phyloP scores from a whole-genome alignment of 169 alveolate species.

The Plasmodium fragile region DNA sequence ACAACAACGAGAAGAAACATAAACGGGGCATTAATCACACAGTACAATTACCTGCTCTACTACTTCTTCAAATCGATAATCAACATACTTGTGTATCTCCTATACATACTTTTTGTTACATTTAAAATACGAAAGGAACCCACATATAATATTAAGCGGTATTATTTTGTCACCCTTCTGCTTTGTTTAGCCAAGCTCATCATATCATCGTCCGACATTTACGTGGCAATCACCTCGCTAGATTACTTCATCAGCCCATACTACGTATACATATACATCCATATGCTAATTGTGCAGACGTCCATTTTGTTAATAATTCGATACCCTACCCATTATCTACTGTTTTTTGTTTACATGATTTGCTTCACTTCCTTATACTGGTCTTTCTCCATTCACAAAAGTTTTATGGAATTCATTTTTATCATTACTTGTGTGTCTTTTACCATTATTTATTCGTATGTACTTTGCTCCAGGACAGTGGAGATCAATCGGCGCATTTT shows the following conservation, averaged over 20 bases:
- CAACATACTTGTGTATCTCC: slow-evolving; percentile 12
- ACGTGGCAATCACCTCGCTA: slow-evolving; percentile 46
- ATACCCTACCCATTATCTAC: slow-evolving; percentile 68
- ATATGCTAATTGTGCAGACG: slow-evolving; percentile 58
- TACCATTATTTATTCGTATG: slow-evolving; percentile 74
- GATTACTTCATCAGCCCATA: slow-evolving; percentile 52
- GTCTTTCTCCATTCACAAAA: slow-evolving; percentile 39
- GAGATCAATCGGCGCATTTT: slow-evolving; percentile 81
- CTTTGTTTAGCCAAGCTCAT: slow-evolving; percentile 41
- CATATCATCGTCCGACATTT: slow-evolving; percentile 37
- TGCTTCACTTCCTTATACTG: slow-evolving; percentile 49
- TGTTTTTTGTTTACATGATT: slow-evolving; percentile 25
- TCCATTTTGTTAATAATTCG: slow-evolving; percentile 60
- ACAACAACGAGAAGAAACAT: background rate
- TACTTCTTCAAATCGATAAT: slow-evolving; percentile 9
- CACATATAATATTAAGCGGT: slow-evolving; percentile 47
- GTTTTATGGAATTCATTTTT: slow-evolving; percentile 60
- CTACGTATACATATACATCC: slow-evolving; percentile 54
- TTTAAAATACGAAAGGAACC: slow-evolving; percentile 24
- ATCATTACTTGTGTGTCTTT: slow-evolving; percentile 71
- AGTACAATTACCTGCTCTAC: slow-evolving; percentile 11
- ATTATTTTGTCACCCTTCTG: slow-evolving; percentile 74
- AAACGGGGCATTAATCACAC: background rate
- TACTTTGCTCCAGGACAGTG: slow-evolving; percentile 75
- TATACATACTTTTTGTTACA: slow-evolving; percentile 9